Evolutionary conservation across 257 asterid genomes (phyloP).

Genomic region (Salvia splendens): DNA sequence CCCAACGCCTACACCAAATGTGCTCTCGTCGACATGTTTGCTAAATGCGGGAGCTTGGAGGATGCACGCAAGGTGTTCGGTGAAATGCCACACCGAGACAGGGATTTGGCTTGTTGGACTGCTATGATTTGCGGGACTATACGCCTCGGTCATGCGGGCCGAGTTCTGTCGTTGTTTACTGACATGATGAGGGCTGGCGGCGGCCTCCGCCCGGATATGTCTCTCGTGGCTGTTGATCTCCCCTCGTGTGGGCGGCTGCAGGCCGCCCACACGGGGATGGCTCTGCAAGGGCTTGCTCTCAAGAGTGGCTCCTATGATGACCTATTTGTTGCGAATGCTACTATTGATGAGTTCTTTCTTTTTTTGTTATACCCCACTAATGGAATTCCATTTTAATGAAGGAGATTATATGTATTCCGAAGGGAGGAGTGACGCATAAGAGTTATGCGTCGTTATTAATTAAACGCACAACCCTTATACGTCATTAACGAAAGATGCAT

Average conservation of each 20-base stretch:
- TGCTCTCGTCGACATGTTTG: slow-evolving; percentile 43
- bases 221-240: slow-evolving; percentile 38
- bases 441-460: too few relatives aligned
- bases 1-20: slow-evolving; percentile 43
- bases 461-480: too few relatives aligned
- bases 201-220: slow-evolving; percentile 36
- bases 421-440: too few relatives aligned
- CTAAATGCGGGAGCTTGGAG: slow-evolving; percentile 45
- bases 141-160: slow-evolving; percentile 30
- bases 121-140: slow-evolving; percentile 40
- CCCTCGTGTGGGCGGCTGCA: slow-evolving; percentile 39
- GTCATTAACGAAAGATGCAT: too few relatives aligned
- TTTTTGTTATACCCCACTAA: too few relatives aligned
- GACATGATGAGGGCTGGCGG: slow-evolving; percentile 32
- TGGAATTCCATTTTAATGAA: too few relatives aligned
- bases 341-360: slow-evolving; percentile 30
- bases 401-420: too few relatives aligned
- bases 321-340: slow-evolving; percentile 41
- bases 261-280: slow-evolving; percentile 33
- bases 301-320: slow-evolving; percentile 36
- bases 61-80: slow-evolving; percentile 41
- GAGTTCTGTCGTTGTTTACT: slow-evolving; percentile 34
- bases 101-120: slow-evolving; percentile 46
- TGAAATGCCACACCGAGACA: slow-evolving; percentile 36
- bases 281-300: slow-evolving; percentile 40